Evolutionary conservation across 345 rosid genomes (phyloP).

Genomic region (Eucalyptus sp.): DNA sequence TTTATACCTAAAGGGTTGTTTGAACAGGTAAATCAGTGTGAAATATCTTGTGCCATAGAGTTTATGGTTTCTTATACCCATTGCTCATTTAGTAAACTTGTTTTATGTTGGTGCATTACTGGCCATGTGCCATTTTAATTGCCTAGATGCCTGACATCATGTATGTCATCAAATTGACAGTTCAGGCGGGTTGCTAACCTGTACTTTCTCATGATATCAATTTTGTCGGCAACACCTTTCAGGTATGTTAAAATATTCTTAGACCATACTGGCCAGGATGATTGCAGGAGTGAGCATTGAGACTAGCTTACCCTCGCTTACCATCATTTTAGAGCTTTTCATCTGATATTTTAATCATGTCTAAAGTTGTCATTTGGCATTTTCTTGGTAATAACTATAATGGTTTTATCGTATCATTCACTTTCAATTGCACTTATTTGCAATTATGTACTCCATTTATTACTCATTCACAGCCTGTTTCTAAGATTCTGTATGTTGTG

Average conservation of each 20-base stretch:
- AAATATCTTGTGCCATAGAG: not conserved
- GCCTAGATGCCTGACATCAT: slow-evolving; percentile 13
- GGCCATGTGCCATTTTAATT: not conserved
- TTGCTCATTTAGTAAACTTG: not conserved
- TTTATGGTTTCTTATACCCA: not conserved
- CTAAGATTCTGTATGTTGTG: not conserved
- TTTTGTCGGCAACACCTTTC: slow-evolving; percentile 89
- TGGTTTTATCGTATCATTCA: not conserved
- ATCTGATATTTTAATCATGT: not conserved
- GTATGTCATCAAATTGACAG: slow-evolving; percentile 49
- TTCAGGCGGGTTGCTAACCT: slow-evolving; percentile 98
- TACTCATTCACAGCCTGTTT: not conserved
- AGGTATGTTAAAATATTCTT: slow-evolving; percentile 36
- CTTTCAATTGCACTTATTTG: not conserved
- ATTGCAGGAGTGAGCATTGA: not conserved
- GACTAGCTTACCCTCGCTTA: not conserved
- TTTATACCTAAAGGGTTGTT: slow-evolving; percentile 95
- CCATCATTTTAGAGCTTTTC: not conserved
- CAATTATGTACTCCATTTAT: not conserved
- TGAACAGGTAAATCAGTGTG: slow-evolving; percentile 71
- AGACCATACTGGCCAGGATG: not conserved
- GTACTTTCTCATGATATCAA: slow-evolving; percentile 91
- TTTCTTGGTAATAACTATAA: not conserved
- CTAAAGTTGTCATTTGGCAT: not conserved
- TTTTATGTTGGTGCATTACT: not conserved